Percentiles rank a stretch among this genome's conserved stretches.
Conservation (phyloP, 139 green algal species). For the Microglena sp. region DNA sequence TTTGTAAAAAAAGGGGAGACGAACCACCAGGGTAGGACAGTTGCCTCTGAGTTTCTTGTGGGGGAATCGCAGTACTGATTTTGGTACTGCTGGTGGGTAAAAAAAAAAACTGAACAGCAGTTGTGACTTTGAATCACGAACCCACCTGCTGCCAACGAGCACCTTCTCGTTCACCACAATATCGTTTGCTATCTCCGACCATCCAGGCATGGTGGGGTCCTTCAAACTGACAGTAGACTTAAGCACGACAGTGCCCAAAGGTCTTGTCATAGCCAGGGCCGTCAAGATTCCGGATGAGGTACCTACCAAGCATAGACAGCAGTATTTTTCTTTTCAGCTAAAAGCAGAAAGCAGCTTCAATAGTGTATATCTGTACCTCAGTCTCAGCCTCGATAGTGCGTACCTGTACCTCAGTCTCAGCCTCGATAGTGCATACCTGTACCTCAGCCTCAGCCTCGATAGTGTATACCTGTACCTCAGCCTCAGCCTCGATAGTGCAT, state of each 20-base stretch:
- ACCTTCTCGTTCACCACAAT: slow-evolving; percentile 64
- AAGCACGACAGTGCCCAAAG: slow-evolving; percentile 54
- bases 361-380: too few relatives aligned
- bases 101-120: not conserved
- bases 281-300: not conserved
- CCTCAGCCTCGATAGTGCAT: too few relatives aligned
- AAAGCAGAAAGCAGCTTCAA: too few relatives aligned
- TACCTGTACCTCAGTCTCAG: too few relatives aligned
- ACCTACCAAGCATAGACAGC: not conserved
- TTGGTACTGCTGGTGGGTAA: too few relatives aligned
- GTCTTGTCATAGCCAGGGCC: slow-evolving; percentile 11
- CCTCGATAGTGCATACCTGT: too few relatives aligned
- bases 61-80: not conserved
- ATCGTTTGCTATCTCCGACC: slow-evolving; percentile 51
- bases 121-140: not conserved
- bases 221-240: slow-evolving; percentile 52
- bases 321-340: too few relatives aligned
- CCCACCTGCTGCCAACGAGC: slow-evolving; percentile 31
- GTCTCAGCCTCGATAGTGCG: too few relatives aligned
- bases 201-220: slow-evolving; percentile 22
- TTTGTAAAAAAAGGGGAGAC: not conserved
- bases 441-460: too few relatives aligned
- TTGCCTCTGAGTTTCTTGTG: not conserved
- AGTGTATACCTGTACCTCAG: too few relatives aligned
- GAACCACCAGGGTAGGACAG: not conserved